Percentiles rank a stretch among this genome's conserved stretches.
phyloP scores from a whole-genome alignment of 2,329 filamentous ascomycete genomes.

The Beauveria sp. region DNA sequence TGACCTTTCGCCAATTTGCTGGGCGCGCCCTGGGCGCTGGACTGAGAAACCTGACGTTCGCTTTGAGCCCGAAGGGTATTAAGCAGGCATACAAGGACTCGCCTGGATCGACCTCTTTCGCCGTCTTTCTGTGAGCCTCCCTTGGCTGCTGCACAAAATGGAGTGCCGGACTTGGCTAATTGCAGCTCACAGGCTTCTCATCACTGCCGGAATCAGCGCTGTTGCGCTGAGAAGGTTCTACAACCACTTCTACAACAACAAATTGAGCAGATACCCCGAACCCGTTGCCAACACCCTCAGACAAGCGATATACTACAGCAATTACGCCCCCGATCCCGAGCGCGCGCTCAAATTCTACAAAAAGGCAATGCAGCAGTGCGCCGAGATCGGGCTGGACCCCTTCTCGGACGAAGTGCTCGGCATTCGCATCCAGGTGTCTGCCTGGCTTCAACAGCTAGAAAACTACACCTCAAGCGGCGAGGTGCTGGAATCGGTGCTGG shows the following conservation, averaged over 20 bases:
- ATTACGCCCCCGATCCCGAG: conserved; percentile 64
- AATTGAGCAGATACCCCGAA: conserved; percentile 56
- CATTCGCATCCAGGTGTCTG: conserved; percentile 73
- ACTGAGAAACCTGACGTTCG: conserved; percentile 26
- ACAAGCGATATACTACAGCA: conserved; percentile 79
- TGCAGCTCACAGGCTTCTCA: conserved; percentile 19
- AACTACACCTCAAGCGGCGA: conserved; percentile 64
- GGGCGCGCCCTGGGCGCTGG: conserved; percentile 25
- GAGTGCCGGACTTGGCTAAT: background rate
- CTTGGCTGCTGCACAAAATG: no score
- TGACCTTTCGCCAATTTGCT: conserved; percentile 25
- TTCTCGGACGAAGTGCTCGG: conserved; percentile 89
- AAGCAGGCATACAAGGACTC: conserved; percentile 27
- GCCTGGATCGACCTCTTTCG: conserved; percentile 23
- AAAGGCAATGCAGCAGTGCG: conserved; percentile 65
- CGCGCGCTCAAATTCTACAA: conserved; percentile 79
- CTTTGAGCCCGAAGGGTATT: conserved; percentile 29
- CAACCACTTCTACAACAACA: conserved; percentile 45
- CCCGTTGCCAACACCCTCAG: conserved; percentile 71
- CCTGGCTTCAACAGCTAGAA: conserved; percentile 70
- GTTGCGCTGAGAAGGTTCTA: conserved; percentile 38
- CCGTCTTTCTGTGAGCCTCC: conserved; percentile 23
- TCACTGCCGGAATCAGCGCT: conserved; percentile 22
- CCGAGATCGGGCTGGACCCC: conserved; percentile 70
- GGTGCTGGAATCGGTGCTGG: conserved; percentile 68